Percentiles rank a stretch among this genome's conserved stretches.
These are phyloP conservation scores for Geotrichum phurueaensis DNA, from an alignment of 1,139 yeast genomes.

Conservation along the genomic window DNA sequence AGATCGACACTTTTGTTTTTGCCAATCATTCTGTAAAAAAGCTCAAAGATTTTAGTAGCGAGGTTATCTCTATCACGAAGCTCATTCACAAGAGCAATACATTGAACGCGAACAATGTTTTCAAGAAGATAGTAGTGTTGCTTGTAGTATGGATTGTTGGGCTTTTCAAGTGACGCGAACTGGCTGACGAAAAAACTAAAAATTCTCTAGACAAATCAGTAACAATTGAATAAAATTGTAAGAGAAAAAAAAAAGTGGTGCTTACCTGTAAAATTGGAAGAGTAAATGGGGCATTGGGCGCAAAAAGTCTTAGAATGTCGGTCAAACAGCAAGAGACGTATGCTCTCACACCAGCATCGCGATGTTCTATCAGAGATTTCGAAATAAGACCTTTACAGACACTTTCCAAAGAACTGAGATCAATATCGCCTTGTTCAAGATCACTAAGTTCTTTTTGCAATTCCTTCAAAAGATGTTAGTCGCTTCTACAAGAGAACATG, in stretches of 20 bases:
- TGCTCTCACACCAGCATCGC: constrained; percentile 67
- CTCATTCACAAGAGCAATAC: constrained; percentile 74
- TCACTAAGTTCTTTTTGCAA: constrained; percentile 11
- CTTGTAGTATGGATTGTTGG: constrained; percentile 52
- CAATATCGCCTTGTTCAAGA: constrained; percentile 13
- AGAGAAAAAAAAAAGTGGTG: background rate
- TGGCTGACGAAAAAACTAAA: constrained; percentile 48
- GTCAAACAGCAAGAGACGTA: constrained; percentile 68
- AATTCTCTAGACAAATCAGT: constrained; percentile 8
- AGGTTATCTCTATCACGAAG: constrained; percentile 56
- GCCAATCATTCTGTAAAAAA: constrained; percentile 50
- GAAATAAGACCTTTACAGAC: constrained; percentile 44
- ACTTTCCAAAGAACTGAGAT: constrained; percentile 6
- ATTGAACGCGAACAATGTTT: constrained; percentile 67
- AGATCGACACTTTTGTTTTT: constrained; percentile 23
- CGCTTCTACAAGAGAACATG: background rate
- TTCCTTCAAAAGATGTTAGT: constrained; percentile 6
- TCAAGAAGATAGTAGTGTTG: constrained; percentile 66
- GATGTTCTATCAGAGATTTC: constrained; percentile 53
- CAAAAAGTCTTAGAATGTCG: constrained; percentile 70
- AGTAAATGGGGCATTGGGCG: constrained; percentile 89
- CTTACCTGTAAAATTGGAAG: constrained; percentile 51
- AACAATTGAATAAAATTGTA: background rate
- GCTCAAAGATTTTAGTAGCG: constrained; percentile 51
- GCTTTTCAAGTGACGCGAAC: constrained; percentile 51